Evolutionary conservation across 768 basidiomycete genomes (phyloP), one percentile per base, ranked within the genome.

Genomic region (Cantharellus anzutake): DNA sequence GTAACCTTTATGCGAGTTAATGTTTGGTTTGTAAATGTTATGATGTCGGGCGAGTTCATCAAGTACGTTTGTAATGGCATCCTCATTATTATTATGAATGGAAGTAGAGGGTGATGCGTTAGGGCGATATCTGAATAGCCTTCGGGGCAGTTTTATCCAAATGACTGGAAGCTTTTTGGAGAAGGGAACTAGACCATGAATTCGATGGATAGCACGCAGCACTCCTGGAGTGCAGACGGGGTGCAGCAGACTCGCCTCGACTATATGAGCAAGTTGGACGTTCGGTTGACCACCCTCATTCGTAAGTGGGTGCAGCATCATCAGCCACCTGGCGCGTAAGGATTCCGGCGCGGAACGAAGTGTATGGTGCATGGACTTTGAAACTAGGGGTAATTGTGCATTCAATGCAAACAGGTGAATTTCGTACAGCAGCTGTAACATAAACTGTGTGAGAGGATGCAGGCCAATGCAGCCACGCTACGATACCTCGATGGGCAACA

Each of bases 1-100:
- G 66, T 92, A 96, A 1, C 92, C 93, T 2, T 78, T 74, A 68
- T 86, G 75, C 4, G 85, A 78, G 68, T 93, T 80, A 7, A 76
- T 66, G 39, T 81, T 72, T 1, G 80, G 77, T 0, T 65, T 60
- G 29, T 75, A 65, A 16, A 76, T 2, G 53, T 56, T 60, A 69
- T 68, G 3, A 72, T 64, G 65, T 14, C 39, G 40, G 11, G 71
- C 65, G 11, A 72, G 63, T 16, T 67, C 4, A 66, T 70, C 3
- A 76, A 71, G 48, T 66, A 65, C 41, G 7, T 42, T 16, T n/a
- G 39, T 35, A 5, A 20, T 51, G 67, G 52, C 57, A 34, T 44
- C 42, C 60, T 42, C 4, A 68, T 70, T 38, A 71, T 70, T 4
- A 67, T 65, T 1, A 86, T 71, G 35, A 66, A 64, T 29, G 11